Base-by-base conservation (phyloP, 225 moss, liverwort and hornwort species). In the Climacium dendroides region DNA sequence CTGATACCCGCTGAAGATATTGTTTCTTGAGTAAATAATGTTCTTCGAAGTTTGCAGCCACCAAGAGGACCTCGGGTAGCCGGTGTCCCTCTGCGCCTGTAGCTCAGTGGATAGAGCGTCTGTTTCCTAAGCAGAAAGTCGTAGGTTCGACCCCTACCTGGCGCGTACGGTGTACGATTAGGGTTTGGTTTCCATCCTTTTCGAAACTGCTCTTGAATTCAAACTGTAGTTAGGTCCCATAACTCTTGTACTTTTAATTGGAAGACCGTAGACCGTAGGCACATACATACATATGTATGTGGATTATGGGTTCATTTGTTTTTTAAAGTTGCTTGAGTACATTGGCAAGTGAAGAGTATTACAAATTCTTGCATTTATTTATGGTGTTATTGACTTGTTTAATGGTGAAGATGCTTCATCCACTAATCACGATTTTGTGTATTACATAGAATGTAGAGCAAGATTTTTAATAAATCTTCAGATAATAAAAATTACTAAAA, bases 31-130 rank as follows among this genome's bases (percentile, higher is more conserved):
- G 0, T 76, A 76, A 55, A 2, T 1, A 0, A 0, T 15, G 10
- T 11, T 16, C 26, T 26, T 4, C 17, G 26, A 11, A 1, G 0
- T 0, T 0, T 0, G 1, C 0, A 0, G 0, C 0, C 78, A 78
- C 1, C 2, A 17, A 37, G 55, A 4, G 55, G 55, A 4, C 7
- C 0, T 16, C 15, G 25, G 4, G 4, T 5, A 4, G 2, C 16
- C 77, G 55, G 0, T 77, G 6, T n/a, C 37, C 1, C 10, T 1
- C 2, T 2, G 78, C 78, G 78, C 78, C 78, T 78, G 78, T 78
- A 78, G 78, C 78, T 78, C 78, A 78, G 78, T 78, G 78, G 78
- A 78, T 78, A 78, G 78, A 78, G 78, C 78, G 78, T 78, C 78
- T 78, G 78, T 78, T 78, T 78, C 78, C 78, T 78, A 78, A 78